These are phyloP conservation scores for Pouteria campechiana DNA, from an alignment of 179 eudicot genomes.

Conservation along the genomic window DNA sequence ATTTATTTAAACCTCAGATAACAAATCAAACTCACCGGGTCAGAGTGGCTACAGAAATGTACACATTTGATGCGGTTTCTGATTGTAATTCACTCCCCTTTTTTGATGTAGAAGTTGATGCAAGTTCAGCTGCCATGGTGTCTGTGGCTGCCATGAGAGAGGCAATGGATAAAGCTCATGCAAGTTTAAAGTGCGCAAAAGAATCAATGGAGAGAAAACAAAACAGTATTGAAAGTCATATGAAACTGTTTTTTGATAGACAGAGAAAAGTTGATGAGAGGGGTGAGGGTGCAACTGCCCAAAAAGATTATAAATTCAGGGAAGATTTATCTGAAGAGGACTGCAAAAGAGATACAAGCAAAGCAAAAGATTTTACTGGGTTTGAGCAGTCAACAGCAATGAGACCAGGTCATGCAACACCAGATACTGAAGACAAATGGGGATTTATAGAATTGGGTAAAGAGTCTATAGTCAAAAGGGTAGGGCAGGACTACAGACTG, in stretches of 20 bases:
- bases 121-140: constrained; percentile 50
- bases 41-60: constrained; percentile 33
- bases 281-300: too few species aligned
- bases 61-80: constrained; percentile 19
- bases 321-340: too few species aligned
- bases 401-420: too few species aligned
- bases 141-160: constrained; percentile 66
- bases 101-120: constrained; percentile 66
- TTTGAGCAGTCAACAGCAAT: too few species aligned
- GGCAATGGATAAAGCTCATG: constrained; percentile 60
- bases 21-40: too few species aligned
- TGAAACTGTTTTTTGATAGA: constrained; percentile 19
- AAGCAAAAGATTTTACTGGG: too few species aligned
- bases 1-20: constrained; percentile 23
- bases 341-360: too few species aligned
- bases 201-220: constrained; percentile 44
- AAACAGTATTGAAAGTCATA: constrained; percentile 21
- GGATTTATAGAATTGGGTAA: too few species aligned
- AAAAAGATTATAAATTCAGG: too few species aligned
- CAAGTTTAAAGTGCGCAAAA: constrained; percentile 50
- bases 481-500: too few species aligned
- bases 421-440: too few species aligned
- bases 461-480: too few species aligned
- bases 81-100: constrained; percentile 35
- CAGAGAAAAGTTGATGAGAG: constrained; percentile 16